Base-by-base conservation (phyloP, 2,329 filamentous ascomycete species). In the Coleophoma cylindrospora region DNA sequence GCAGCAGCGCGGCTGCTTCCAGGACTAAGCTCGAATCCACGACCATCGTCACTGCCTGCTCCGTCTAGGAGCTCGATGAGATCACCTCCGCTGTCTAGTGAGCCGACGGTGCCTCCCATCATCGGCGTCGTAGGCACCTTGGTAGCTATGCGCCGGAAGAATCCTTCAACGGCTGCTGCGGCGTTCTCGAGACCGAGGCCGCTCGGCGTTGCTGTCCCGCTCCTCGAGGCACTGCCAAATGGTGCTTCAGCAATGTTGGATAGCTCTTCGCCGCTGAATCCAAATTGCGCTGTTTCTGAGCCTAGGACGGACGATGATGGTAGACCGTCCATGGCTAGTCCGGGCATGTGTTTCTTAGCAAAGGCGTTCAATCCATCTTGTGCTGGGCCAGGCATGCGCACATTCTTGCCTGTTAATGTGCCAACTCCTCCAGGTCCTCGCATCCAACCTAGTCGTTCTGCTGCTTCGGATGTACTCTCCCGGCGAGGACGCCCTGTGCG, bases 381-480 rank as follows among this genome's bases (percentile, higher is more conserved):
- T 8, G 88, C 90, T 3, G 92, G 91, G 0, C 92, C 92, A 0
- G 89, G 89, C 12, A 80, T 81, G 47, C 83, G 81, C 33, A 89
- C 83, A 57, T 80, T 83, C 58, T 80, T 81, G 34, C 77, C 79
- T 32, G 21, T 44, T 66, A 97, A 80, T 0, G 89, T 91, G 8
- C 92, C 92, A 1, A 97, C 89, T 13, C 91, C 92, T 17, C 92
- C 92, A 2, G 92, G 90, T 1, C 89, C 87, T 40, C 85, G 81
- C 68, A 96, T 84, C 73, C 88, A 87, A 4, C 74, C 73, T 2
- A 80, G 74, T 57, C 63, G 71, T 58, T 58, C 67, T 61, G 62
- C 68, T 67, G 60, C 65, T 57, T 62, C 64, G 53, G 63, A 58
- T 45, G 59, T 59, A 53, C 58, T 66, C 55, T 63, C 61, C 45